Evolutionary conservation across 169 alveolate genomes (phyloP).

Genomic region (Plasmodium inui): DNA sequence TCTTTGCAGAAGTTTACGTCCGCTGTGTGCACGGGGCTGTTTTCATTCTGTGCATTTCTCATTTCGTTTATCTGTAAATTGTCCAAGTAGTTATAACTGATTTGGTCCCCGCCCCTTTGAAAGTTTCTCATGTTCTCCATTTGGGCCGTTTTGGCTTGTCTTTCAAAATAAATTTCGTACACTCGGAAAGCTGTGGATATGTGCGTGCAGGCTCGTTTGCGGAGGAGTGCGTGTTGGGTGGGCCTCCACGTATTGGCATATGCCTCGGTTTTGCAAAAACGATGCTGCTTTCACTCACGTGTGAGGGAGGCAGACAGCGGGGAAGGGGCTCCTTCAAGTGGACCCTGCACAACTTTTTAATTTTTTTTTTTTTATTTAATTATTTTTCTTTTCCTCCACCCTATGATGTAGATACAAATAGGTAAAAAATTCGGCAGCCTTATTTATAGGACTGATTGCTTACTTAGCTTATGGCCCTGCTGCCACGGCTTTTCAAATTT

Average conservation of each 20-base stretch:
- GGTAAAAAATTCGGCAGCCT: neutral
- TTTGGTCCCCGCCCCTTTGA: neutral
- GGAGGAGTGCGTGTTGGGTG: neutral
- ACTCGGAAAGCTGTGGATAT: neutral
- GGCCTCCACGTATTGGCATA: neutral
- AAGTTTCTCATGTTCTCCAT: conserved; percentile 35
- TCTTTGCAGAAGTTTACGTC: neutral
- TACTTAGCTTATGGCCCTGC: neutral
- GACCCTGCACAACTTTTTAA: neutral
- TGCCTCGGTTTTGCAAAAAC: neutral
- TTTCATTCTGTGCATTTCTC: conserved; percentile 27
- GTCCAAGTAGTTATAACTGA: neutral
- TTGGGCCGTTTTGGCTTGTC: neutral
- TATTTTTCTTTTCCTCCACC: neutral
- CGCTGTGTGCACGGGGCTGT: neutral
- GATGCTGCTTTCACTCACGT: neutral
- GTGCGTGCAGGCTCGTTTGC: neutral
- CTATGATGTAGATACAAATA: neutral
- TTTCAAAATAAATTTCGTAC: neutral
- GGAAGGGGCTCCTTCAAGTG: neutral
- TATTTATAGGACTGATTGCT: neutral
- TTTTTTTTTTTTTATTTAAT: neutral
- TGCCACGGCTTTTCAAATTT: neutral
- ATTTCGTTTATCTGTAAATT: neutral
- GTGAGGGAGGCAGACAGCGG: neutral